phyloP scores from a whole-genome alignment of 2,329 filamentous ascomycete genomes.

The Onygenales sp. region DNA sequence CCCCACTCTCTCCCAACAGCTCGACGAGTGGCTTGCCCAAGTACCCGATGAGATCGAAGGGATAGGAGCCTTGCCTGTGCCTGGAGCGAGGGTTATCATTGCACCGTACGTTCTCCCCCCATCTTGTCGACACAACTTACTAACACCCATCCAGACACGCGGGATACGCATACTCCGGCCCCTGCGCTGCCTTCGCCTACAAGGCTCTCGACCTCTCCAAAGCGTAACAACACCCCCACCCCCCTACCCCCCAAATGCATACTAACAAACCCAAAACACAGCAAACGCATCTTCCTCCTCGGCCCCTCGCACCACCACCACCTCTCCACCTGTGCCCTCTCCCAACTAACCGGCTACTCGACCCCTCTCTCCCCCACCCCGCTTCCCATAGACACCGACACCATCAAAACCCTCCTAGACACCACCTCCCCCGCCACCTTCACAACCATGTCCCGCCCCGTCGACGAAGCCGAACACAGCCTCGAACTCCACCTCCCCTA shows the following conservation, averaged over 20 bases:
- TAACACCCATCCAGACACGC: slow-evolving; percentile 59
- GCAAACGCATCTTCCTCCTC: slow-evolving; percentile 81
- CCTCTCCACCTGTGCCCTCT: slow-evolving; percentile 66
- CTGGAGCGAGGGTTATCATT: slow-evolving; percentile 74
- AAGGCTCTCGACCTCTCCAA: slow-evolving; percentile 73
- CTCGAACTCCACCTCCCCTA: slow-evolving; percentile 96
- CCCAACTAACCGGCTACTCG: slow-evolving; percentile 50
- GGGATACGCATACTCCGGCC: slow-evolving; percentile 84
- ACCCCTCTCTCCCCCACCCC: slow-evolving; percentile 36
- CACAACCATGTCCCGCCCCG: slow-evolving; percentile 48
- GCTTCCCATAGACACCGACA: slow-evolving; percentile 34
- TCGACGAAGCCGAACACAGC: slow-evolving; percentile 80
- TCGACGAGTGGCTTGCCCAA: slow-evolving; percentile 63
- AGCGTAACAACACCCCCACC: slow-evolving; percentile 40
- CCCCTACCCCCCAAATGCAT: slow-evolving; percentile 4
- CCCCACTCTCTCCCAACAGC: slow-evolving; percentile 52
- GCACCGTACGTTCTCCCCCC: slow-evolving; percentile 62
- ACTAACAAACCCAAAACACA: slow-evolving; percentile 20
- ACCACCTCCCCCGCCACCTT: slow-evolving; percentile 27
- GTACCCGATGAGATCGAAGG: slow-evolving; percentile 60
- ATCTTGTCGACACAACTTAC: slow-evolving; percentile 13
- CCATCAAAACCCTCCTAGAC: slow-evolving; percentile 29
- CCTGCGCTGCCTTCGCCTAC: slow-evolving; percentile 91
- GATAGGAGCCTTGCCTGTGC: slow-evolving; percentile 56
- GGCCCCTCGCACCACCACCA: slow-evolving; percentile 87